phyloP scores from a whole-genome alignment of 192 early-diverging fungal species.

The Geranomyces michiganensis region DNA sequence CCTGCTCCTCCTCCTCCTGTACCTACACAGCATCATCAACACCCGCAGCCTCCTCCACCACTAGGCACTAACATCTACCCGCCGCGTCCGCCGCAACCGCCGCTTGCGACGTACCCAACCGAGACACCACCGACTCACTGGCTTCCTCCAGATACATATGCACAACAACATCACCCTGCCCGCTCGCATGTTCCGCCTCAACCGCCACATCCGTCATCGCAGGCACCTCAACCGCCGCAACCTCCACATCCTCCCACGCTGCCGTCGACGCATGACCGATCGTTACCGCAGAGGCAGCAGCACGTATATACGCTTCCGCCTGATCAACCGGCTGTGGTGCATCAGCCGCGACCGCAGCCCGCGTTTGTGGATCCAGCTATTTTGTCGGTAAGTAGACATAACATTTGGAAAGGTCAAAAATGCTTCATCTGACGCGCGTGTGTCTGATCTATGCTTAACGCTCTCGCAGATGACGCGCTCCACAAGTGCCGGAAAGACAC shows the following conservation, averaged over 20 bases:
- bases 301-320: background rate
- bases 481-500: background rate
- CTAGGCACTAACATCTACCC: background rate
- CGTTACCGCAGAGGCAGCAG: background rate
- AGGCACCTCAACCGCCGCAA: background rate
- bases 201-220: background rate
- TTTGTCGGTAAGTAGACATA: conserved; percentile 47
- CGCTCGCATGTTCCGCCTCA: background rate
- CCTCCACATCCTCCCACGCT: background rate
- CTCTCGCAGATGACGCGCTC: background rate
- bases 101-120: no score
- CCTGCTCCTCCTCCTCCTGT: background rate
- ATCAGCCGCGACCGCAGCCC: conserved; percentile 24
- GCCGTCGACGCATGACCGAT: background rate
- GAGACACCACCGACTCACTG: background rate
- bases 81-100: background rate
- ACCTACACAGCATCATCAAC: background rate
- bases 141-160: background rate
- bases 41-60: background rate
- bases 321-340: background rate
- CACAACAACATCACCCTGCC: background rate
- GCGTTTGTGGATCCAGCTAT: conserved; percentile 62
- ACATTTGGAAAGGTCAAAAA: no score
- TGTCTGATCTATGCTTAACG: background rate
- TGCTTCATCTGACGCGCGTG: background rate